phyloP scores from a whole-genome alignment of 1,284 basidiomycete species.

The Mycena sp. region DNA sequence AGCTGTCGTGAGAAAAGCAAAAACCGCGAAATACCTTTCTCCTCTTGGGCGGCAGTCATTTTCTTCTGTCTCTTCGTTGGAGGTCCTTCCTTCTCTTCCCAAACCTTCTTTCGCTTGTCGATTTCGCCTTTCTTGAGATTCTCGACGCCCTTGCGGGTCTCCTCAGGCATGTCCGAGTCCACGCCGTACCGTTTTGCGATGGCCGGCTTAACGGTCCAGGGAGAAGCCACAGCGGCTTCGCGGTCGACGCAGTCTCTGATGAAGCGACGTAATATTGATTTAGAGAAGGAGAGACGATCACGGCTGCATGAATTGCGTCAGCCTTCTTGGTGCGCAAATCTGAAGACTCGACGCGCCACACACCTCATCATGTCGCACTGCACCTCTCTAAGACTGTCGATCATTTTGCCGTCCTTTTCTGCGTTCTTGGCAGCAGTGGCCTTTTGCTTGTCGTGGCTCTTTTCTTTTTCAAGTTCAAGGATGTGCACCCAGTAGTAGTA shows the following conservation, averaged over 20 bases:
- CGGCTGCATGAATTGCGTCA: constrained; percentile 63
- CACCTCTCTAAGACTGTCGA: constrained; percentile 83
- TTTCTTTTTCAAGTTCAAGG: constrained; percentile 78
- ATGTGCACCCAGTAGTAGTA: constrained; percentile 94
- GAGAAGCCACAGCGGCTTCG: constrained; percentile 90
- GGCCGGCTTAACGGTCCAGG: constrained; percentile 91
- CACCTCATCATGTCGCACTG: constrained; percentile 84
- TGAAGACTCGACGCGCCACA: constrained; percentile 36
- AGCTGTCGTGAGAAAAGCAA: too few species aligned
- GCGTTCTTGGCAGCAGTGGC: constrained; percentile 58
- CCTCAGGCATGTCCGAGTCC: constrained; percentile 85
- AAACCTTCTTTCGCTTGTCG: constrained; percentile 89
- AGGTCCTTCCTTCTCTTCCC: constrained; percentile 85
- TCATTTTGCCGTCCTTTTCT: constrained; percentile 69
- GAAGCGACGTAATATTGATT: constrained; percentile 95
- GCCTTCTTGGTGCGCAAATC: constrained; percentile 3
- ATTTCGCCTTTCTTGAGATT: constrained; percentile 87
- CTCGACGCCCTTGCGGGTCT: constrained; percentile 82
- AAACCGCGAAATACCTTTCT: constrained; percentile 71
- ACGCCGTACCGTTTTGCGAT: constrained; percentile 89
- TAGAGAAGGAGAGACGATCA: constrained; percentile 94
- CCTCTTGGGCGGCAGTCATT: constrained; percentile 72
- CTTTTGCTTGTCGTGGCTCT: constrained; percentile 66
- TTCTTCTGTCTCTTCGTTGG: constrained; percentile 85
- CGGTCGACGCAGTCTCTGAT: constrained; percentile 94